These are phyloP conservation scores for Sphenostylis stenocarpa DNA, from an alignment of 306 rosid genomes.

Conservation along the genomic window DNA sequence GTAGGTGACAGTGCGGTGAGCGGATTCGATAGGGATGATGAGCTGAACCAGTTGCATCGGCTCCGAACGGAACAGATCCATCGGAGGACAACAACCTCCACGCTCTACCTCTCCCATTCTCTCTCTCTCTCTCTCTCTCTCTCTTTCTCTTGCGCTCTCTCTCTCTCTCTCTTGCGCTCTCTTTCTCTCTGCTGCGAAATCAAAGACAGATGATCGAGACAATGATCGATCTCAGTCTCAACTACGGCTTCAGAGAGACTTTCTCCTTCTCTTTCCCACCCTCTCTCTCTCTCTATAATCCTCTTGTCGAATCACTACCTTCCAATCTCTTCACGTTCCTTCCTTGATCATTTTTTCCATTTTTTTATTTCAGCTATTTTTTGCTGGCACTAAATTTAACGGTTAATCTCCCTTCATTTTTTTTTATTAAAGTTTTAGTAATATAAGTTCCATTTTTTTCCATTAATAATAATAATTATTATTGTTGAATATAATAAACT, in stretches of 20 bases:
- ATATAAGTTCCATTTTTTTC: too few species aligned
- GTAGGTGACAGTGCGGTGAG: slow-evolving; percentile 84
- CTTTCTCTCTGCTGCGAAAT: slow-evolving; percentile 23
- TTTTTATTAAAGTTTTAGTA: too few species aligned
- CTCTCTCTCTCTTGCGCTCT: background rate
- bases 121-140: slow-evolving; percentile 5
- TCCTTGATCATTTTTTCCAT: background rate
- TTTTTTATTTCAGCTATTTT: background rate
- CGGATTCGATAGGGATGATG: slow-evolving; percentile 94
- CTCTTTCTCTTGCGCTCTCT: slow-evolving; percentile 35
- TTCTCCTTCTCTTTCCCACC: background rate
- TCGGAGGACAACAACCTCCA: slow-evolving; percentile 87
- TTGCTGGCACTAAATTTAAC: background rate
- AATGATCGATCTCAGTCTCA: slow-evolving; percentile 39
- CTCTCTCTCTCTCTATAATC: slow-evolving; percentile 15
- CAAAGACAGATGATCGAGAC: slow-evolving; percentile 13
- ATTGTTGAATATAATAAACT: too few species aligned
- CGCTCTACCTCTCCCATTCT: slow-evolving; percentile 60
- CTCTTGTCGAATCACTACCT: background rate
- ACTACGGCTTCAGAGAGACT: slow-evolving; percentile 22
- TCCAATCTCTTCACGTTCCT: background rate
- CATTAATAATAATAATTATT: too few species aligned
- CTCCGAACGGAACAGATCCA: slow-evolving; percentile 99
- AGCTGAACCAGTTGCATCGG: slow-evolving; percentile 97
- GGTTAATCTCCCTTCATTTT: background rate